Conservation (phyloP, 441 rosid species). For the Jatropha multifida region DNA sequence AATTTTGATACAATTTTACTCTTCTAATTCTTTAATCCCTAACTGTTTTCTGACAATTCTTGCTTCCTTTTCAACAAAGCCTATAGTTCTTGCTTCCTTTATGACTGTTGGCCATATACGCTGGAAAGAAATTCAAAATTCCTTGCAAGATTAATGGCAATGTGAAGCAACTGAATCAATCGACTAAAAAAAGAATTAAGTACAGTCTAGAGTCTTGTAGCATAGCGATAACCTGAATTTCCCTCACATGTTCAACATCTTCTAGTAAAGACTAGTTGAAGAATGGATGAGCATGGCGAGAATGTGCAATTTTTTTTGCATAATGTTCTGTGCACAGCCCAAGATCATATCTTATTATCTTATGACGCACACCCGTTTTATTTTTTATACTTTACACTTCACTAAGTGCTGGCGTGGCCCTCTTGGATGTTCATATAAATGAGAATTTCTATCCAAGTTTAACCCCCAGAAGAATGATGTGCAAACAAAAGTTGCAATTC, state of each 20-base stretch:
- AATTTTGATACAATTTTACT: background rate
- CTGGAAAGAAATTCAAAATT: too few relatives aligned
- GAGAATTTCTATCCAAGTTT: background rate
- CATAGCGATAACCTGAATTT: background rate
- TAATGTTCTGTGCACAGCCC: background rate
- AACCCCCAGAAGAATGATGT: background rate
- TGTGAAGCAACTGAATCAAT: background rate
- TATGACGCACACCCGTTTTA: background rate
- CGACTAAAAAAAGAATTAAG: background rate
- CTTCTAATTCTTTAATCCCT: background rate
- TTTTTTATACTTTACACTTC: too few relatives aligned
- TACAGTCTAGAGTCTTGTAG: background rate
- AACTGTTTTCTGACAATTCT: background rate
- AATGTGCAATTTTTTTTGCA: background rate
- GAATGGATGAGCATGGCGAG: background rate
- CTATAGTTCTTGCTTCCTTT: background rate
- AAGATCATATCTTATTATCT: background rate
- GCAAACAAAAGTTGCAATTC: background rate
- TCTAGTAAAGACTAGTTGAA: background rate
- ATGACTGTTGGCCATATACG: too few relatives aligned
- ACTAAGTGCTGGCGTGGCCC: background rate
- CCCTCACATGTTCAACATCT: background rate
- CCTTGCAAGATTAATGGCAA: background rate
- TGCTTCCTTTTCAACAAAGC: background rate
- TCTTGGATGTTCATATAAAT: background rate